phyloP scores from a whole-genome alignment of 2,329 filamentous ascomycete genomes.

The Monosporascus sp. region DNA sequence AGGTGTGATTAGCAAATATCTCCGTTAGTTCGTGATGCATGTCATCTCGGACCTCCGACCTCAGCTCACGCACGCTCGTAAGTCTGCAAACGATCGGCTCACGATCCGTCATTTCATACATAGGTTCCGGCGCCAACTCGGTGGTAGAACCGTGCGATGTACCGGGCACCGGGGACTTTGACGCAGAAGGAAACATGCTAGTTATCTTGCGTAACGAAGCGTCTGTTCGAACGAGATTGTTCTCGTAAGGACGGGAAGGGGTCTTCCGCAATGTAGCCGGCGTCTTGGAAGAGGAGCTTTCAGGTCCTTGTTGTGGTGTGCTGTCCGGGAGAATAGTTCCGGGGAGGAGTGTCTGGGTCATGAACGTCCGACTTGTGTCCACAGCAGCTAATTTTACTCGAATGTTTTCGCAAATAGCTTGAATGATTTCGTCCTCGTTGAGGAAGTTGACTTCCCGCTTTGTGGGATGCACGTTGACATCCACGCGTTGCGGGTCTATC shows the following conservation, averaged over 20 bases:
- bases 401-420: slow-evolving; percentile 76
- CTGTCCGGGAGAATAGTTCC: slow-evolving; percentile 42
- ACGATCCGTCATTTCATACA: slow-evolving; percentile 67
- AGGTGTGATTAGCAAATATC: slow-evolving; percentile 81
- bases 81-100: slow-evolving; percentile 67
- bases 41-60: slow-evolving; percentile 70
- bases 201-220: slow-evolving; percentile 89
- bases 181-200: slow-evolving; percentile 73
- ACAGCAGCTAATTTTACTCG: slow-evolving; percentile 74
- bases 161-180: slow-evolving; percentile 28
- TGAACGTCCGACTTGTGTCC: slow-evolving; percentile 89
- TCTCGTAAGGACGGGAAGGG: slow-evolving; percentile 64
- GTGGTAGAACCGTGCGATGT: slow-evolving; percentile 17
- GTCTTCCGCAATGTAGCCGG: slow-evolving; percentile 33
- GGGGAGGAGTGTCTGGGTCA: slow-evolving; percentile 85
- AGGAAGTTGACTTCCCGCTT: slow-evolving; percentile 96
- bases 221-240: slow-evolving; percentile 87
- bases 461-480: slow-evolving; percentile 96
- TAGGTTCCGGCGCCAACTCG: slow-evolving; percentile 26
- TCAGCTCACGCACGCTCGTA: slow-evolving; percentile 79
- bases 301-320: slow-evolving; percentile 20
- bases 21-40: slow-evolving; percentile 86
- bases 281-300: slow-evolving; percentile 26
- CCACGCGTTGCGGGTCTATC: slow-evolving; percentile 85
- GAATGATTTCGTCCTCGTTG: slow-evolving; percentile 94